Base-by-base conservation (phyloP, 2,329 filamentous ascomycete genomes). In the Clarireedia monteithiana region DNA sequence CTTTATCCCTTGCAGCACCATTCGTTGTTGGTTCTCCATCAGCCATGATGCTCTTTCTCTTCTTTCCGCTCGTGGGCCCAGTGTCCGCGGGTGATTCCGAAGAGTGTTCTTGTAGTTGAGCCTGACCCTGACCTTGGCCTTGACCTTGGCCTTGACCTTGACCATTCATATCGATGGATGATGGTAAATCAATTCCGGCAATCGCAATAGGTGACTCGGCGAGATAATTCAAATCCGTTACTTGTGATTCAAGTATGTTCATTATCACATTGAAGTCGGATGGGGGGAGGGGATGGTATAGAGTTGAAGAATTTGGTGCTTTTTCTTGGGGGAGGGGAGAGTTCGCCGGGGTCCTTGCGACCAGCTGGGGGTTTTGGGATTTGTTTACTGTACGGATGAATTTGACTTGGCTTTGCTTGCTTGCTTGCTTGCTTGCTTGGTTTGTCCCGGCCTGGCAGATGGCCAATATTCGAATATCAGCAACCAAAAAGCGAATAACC, bases 181-280 rank as follows among this genome's bases (percentile, higher is more conserved):
- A 6, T 59, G 52, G n/a, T 40, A 40, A 48, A 20, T 53, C 20
- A 17, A 53, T 38, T 47, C 40, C 10, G 53, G 60, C 36, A 23
- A 59, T 40, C 3, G 59, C 55, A 34, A 70, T 60, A 10, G 68
- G 67, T 2, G 66, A 66, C 30, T 68, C 65, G 56, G 61, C 63
- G 17, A 70, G 64, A 50, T 66, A 65, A 27, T 62, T 64, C 26
- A 70, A 60, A 58, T 69, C 67, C 15, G 58, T 63, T 27, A 69
- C 65, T 62, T 70, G 68, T 40, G 47, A 55, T 60, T 69, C 66
- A 44, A 70, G 63, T 34, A 63, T 63, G 58, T 69, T 69, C 67
- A 68, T 69, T 60, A 62, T 69, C 65, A 68, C 66, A 61, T 53
- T 30, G 26, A 40, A 15, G 15, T 20, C 23, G 6, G 0, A 15